phyloP scores from a whole-genome alignment of 169 alveolate genomes.

The Perkinsus marinus region DNA sequence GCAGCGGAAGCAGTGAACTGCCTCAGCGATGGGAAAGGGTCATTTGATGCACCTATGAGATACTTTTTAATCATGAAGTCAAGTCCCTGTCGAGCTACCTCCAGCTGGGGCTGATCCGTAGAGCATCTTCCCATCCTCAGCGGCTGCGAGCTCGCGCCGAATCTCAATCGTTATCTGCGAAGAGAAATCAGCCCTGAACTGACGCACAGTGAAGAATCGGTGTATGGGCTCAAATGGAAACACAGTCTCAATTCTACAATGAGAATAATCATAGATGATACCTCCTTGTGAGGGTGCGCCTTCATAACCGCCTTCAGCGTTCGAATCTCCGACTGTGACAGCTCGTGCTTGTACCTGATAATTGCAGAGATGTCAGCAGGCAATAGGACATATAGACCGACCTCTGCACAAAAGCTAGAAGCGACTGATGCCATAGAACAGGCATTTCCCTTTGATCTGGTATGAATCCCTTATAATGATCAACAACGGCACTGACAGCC shows the following conservation, averaged over 20 bases:
- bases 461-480: constrained; percentile 53
- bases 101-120: not conserved
- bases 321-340: not conserved
- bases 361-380: not conserved
- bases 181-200: too few relatives aligned
- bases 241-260: too few relatives aligned
- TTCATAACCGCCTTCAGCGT: not conserved
- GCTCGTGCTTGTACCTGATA: constrained; percentile 30
- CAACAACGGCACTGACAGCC: constrained; percentile 52
- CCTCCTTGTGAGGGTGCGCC: not conserved
- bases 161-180: not conserved
- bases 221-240: too few relatives aligned
- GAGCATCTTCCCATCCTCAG: not conserved
- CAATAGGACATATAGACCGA: not conserved
- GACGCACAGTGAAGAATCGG: too few relatives aligned
- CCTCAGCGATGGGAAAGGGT: not conserved
- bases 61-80: not conserved
- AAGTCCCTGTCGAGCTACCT: not conserved
- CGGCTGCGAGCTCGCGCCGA: not conserved
- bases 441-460: constrained; percentile 48
- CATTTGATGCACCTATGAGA: not conserved
- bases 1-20: not conserved
- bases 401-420: constrained; percentile 59
- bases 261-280: too few relatives aligned
- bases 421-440: constrained; percentile 75